Evolutionary conservation across 2,329 filamentous ascomycete species (phyloP).

Genomic region (Sclerotinia glacialis): DNA sequence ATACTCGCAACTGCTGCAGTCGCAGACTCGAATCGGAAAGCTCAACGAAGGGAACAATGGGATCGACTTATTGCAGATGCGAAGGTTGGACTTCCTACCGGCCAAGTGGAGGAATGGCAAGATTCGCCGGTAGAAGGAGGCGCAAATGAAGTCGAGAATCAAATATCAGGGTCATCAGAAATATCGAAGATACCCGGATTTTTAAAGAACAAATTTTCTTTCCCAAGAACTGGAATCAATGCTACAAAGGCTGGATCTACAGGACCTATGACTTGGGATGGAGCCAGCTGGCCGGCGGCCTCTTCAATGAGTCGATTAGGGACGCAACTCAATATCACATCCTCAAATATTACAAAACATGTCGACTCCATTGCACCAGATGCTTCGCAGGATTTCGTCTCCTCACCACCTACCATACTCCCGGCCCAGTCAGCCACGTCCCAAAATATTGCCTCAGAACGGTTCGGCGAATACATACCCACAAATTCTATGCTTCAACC

Average conservation of each 20-base stretch:
- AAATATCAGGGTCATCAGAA: not conserved
- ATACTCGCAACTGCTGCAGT: conserved; percentile 64
- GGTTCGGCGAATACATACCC: conserved; percentile 10
- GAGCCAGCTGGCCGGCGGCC: not conserved
- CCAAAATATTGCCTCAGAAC: not conserved
- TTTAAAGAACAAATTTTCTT: not conserved
- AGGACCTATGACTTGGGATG: conserved; percentile 14
- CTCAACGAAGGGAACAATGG: conserved; percentile 56
- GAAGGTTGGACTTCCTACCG: conserved; percentile 33
- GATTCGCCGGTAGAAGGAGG: not conserved
- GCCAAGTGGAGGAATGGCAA: conserved; percentile 22
- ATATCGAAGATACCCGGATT: not conserved
- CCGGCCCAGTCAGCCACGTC: not conserved
- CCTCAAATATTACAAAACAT: not conserved
- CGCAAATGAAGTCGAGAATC: not conserved
- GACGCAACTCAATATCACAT: not conserved
- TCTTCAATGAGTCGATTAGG: conserved; percentile 10
- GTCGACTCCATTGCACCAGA: not conserved
- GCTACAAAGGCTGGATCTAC: conserved; percentile 6
- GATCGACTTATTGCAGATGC: conserved; percentile 59
- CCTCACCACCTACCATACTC: not conserved
- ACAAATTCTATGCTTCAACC: conserved; percentile 4
- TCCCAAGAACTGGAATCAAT: conserved; percentile 3
- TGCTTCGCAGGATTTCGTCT: not conserved
- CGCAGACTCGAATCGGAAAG: conserved; percentile 59